These are phyloP conservation scores for Bacterosira constricta DNA, from an alignment of 108 stramenopile genomes.

Conservation along the genomic window DNA sequence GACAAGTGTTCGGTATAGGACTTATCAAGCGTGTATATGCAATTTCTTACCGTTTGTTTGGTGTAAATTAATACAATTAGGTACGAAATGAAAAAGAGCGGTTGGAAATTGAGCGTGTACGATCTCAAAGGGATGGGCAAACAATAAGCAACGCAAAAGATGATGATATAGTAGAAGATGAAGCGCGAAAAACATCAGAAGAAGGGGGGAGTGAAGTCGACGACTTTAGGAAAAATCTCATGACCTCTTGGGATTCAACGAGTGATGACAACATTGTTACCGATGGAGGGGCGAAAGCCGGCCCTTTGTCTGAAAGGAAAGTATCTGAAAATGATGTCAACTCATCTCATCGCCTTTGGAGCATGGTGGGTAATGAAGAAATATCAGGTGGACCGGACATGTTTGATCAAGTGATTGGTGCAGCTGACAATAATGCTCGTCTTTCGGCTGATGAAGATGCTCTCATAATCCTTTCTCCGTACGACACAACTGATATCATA, in stretches of 20 bases:
- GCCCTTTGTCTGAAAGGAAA: too few species aligned
- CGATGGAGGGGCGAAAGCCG: too few species aligned
- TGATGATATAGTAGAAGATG: constrained; percentile 4
- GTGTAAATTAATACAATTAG: too few species aligned
- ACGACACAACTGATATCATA: constrained; percentile 38
- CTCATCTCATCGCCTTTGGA: constrained; percentile 54
- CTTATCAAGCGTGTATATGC: too few species aligned
- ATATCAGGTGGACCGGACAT: constrained; percentile 43
- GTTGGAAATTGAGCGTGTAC: constrained; percentile 12
- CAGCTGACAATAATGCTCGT: constrained; percentile 41
- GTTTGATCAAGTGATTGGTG: constrained; percentile 44
- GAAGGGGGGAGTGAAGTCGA: constrained; percentile 8
- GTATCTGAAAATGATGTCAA: too few species aligned
- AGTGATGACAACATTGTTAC: background rate
- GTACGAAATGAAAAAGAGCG: constrained; percentile 45
- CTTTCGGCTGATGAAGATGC: constrained; percentile 35
- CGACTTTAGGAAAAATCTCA: constrained; percentile 27
- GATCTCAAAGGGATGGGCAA: background rate
- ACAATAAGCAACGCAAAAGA: background rate
- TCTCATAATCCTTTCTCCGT: constrained; percentile 39
- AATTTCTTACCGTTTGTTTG: too few species aligned
- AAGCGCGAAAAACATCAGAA: background rate
- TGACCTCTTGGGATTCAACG: constrained; percentile 37
- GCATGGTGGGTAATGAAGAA: constrained; percentile 18
- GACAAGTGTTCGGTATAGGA: too few species aligned